These are phyloP conservation scores for Chalciporus piperatus DNA, from an alignment of 768 basidiomycete species.

Conservation along the genomic window DNA sequence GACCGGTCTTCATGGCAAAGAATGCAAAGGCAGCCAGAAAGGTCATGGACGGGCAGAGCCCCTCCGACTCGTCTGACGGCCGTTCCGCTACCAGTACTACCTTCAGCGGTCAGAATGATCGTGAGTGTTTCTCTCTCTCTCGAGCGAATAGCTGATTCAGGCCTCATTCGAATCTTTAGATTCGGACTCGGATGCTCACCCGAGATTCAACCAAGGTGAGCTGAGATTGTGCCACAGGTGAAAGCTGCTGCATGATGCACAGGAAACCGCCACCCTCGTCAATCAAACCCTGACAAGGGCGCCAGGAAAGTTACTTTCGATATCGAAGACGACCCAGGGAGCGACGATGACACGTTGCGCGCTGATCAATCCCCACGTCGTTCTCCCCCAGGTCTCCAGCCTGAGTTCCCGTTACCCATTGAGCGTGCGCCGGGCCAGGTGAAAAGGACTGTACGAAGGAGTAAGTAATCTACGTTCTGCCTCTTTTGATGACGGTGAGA, in stretches of 20 bases:
- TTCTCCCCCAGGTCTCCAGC: background rate
- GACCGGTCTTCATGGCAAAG: background rate
- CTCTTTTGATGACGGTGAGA: background rate
- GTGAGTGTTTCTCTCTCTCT: conserved; percentile 8
- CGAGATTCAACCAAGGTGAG: conserved; percentile 3
- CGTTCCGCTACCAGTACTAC: background rate
- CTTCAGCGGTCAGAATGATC: conserved; percentile 3
- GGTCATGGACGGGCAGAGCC: background rate
- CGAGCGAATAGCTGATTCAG: background rate
- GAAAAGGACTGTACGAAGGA: conserved; percentile 3
- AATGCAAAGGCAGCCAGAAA: conserved; percentile 18
- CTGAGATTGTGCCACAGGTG: background rate
- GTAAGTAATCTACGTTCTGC: background rate
- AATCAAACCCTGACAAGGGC: background rate
- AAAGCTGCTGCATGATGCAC: background rate
- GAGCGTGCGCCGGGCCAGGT: background rate
- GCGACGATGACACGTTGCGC: conserved; percentile 15
- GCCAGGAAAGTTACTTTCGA: conserved; percentile 18
- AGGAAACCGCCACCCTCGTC: background rate
- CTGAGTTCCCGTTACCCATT: background rate
- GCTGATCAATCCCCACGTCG: conserved; percentile 5
- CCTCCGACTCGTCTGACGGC: conserved; percentile 10
- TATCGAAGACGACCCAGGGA: conserved; percentile 6
- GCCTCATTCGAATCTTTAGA: conserved; percentile 6
- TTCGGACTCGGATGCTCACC: conserved; percentile 13